Conservation (phyloP, 176 grass and related monocot species). For the Elymus sibiricus region DNA sequence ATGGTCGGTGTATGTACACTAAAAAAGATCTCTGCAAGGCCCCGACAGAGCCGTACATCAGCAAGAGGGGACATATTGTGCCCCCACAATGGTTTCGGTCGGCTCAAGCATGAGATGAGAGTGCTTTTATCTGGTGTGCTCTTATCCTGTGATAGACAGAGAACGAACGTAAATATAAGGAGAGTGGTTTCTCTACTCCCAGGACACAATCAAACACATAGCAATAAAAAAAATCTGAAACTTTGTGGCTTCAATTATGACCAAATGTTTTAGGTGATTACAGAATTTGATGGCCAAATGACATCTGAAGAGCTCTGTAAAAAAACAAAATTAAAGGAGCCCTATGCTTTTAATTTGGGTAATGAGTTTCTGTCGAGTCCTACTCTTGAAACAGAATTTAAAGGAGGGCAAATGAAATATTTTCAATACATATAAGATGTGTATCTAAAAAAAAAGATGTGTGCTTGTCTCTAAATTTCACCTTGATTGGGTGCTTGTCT, state of each 20-base stretch:
- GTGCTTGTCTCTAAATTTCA: not conserved
- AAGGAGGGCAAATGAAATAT: not conserved
- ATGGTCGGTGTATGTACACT: not conserved
- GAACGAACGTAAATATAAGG: too few species aligned
- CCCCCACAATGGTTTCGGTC: not conserved
- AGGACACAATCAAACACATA: too few species aligned
- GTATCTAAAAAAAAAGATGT: not conserved
- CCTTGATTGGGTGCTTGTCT: not conserved
- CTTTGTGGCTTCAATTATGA: too few species aligned
- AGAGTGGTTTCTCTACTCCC: too few species aligned
- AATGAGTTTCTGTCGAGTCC: not conserved
- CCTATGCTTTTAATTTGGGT: too few species aligned
- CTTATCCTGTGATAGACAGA: too few species aligned
- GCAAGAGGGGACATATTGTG: not conserved
- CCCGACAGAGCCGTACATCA: conserved; percentile 10
- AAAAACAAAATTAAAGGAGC: too few species aligned
- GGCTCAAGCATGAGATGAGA: not conserved
- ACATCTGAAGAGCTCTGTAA: too few species aligned
- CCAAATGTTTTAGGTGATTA: too few species aligned
- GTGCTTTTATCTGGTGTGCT: not conserved
- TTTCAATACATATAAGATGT: not conserved
- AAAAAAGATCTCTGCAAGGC: not conserved
- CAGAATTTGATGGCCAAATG: too few species aligned
- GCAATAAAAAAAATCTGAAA: too few species aligned
- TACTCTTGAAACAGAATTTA: not conserved